Base-by-base conservation (phyloP, 169 alveolate species). In the Eimeria necatrix region DNA sequence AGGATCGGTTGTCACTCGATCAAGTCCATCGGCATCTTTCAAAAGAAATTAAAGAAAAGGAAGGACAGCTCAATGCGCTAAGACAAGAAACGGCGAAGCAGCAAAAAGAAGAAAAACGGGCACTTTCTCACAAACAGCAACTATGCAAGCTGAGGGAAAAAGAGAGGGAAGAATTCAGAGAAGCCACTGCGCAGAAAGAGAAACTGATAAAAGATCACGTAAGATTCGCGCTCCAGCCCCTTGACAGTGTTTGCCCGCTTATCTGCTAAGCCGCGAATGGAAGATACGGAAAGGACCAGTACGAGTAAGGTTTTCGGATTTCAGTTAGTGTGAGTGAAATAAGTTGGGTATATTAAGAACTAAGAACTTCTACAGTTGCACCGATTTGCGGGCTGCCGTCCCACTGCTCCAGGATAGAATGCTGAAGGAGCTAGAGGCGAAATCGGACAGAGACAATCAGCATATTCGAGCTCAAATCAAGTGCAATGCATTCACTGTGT, bases 101-200 rank as follows among this genome's bases (percentile, higher is more conserved):
- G 68, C 93, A 64, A 48, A 64, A 86, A 18, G 32, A 74, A 70
- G 93, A 86, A 49, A 46, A 64, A 0, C 81, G 41, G 61, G 49
- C 93, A 2, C 24, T 74, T n/a, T 48, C 49, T 7, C 48, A 68
- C 52, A 86, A 56, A 74, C 68, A 41, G 46, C 81, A 64, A 53
- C 80, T 86, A 18, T 18, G 18, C n/a, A 60, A 64, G 18, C 24
- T 20, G 3, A 16, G 52, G 46, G 93, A 86, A 10, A 73, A 86
- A 48, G 93, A 86, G 83, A 86, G 93, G 46, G 84, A 86, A 64
- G 93, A 60, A 20, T 86, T 61, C 83, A 86, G 49, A 51, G 52
- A 64, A 12, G 16, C 24, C 46, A 26, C 81, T 49, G 12, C 16
- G 68, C 51, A 14, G 6, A 86, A 56, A 64, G 81, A 86, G 51